Percentiles rank a stretch among this genome's conserved stretches.
These are phyloP conservation scores for Globisporangium takayamanum DNA, from an alignment of 352 stramenopile genomes.

Conservation along the genomic window DNA sequence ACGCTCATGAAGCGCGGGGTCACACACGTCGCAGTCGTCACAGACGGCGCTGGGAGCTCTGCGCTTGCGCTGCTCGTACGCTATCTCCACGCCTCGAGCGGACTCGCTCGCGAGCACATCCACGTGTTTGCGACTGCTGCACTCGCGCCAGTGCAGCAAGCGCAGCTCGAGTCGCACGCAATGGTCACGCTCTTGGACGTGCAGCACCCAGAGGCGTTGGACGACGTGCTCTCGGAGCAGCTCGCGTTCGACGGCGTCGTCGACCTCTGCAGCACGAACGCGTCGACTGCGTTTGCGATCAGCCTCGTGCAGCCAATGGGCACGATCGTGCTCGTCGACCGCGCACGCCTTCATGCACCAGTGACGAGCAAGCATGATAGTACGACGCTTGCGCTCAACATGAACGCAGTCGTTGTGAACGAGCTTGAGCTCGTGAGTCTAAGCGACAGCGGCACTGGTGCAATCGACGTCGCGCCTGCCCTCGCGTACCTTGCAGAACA, in stretches of 20 bases:
- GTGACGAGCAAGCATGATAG: background rate
- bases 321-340: slow-evolving; percentile 32
- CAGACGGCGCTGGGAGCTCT: slow-evolving; percentile 18
- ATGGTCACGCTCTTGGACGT: slow-evolving; percentile 28
- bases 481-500: slow-evolving; percentile 38
- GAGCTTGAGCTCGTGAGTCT: slow-evolving; percentile 45
- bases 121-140: slow-evolving; percentile 22
- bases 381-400: slow-evolving; percentile 36
- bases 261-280: slow-evolving; percentile 42
- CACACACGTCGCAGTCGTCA: slow-evolving; percentile 22
- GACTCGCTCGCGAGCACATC: slow-evolving; percentile 18
- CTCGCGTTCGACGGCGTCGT: slow-evolving; percentile 35
- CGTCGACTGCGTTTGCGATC: slow-evolving; percentile 35
- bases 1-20: slow-evolving; percentile 20
- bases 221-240: slow-evolving; percentile 12
- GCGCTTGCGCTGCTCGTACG: slow-evolving; percentile 16
- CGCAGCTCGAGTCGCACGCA: slow-evolving; percentile 13
- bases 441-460: slow-evolving; percentile 18
- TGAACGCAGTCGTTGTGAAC: slow-evolving; percentile 67
- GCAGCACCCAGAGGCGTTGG: slow-evolving; percentile 21
- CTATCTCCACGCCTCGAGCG: slow-evolving; percentile 22
- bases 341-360: slow-evolving; percentile 20
- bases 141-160: background rate
- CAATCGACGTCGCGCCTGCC: slow-evolving; percentile 19
- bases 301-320: slow-evolving; percentile 41